Percentiles rank a stretch among this genome's conserved stretches.
These are phyloP conservation scores for Elsinoe necatrix DNA, from an alignment of 2,329 filamentous ascomycete genomes.

Conservation along the genomic window DNA sequence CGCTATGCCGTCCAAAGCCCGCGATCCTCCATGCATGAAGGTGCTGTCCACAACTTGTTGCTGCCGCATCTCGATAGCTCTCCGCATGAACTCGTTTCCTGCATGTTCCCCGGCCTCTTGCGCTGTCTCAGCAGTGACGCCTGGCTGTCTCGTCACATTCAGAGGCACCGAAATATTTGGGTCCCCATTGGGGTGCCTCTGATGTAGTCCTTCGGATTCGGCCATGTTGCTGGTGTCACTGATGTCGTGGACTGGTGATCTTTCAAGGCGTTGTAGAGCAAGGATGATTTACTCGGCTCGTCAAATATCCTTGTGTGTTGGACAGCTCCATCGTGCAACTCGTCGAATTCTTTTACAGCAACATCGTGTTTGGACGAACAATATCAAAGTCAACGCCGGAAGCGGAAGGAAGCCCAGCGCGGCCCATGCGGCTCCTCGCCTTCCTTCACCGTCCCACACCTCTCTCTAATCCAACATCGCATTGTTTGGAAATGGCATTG, in stretches of 20 bases:
- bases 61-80: constrained; percentile 15
- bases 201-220: background rate
- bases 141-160: constrained; percentile 11
- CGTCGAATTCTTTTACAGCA: background rate
- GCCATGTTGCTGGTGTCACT: background rate
- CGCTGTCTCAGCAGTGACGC: background rate
- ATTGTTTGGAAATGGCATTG: constrained; percentile 15
- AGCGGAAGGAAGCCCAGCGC: background rate
- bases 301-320: background rate
- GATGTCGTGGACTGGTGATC: background rate
- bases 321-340: background rate
- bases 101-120: background rate
- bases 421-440: background rate
- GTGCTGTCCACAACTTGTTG: constrained; percentile 23
- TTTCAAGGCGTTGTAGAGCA: background rate
- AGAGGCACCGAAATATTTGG: constrained; percentile 17
- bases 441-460: background rate
- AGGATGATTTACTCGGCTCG: background rate
- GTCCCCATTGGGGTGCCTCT: constrained; percentile 13
- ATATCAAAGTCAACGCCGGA: background rate
- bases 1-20: constrained; percentile 41
- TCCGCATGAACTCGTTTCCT: constrained; percentile 4
- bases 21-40: constrained; percentile 35
- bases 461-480: background rate
- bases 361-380: background rate